A percentile compares a stretch with the other conserved stretches of the same genome.
phyloP scores from a whole-genome alignment of 495 filamentous ascomycete species.

The Aspergillus heteromorphus region DNA sequence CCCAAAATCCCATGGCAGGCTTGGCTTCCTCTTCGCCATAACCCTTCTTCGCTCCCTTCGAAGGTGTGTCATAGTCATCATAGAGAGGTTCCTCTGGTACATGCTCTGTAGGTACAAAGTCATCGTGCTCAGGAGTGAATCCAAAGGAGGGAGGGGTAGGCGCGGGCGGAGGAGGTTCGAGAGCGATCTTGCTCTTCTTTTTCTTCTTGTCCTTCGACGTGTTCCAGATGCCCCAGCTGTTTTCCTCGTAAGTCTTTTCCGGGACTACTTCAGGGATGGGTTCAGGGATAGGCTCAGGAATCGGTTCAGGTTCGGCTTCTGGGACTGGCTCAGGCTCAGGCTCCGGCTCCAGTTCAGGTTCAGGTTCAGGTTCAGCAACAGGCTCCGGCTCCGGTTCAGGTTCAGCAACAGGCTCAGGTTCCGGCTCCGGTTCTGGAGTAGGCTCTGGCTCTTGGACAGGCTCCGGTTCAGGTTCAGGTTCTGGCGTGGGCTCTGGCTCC shows the following conservation, averaged over 20 bases:
- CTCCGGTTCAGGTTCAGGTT: constrained; percentile 16
- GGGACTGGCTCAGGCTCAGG: constrained; percentile 15
- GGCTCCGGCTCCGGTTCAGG: neutral
- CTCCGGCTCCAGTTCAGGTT: constrained; percentile 16
- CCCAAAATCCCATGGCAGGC: constrained; percentile 44
- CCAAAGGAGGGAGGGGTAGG: constrained; percentile 48
- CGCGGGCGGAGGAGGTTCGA: constrained; percentile 45
- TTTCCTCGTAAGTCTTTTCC: constrained; percentile 25
- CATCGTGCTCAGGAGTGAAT: constrained; percentile 39
- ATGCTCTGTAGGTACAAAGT: constrained; percentile 19
- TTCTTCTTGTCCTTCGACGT: constrained; percentile 43
- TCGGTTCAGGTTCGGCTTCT: constrained; percentile 6
- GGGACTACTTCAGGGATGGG: constrained; percentile 18
- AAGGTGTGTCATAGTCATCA: constrained; percentile 29
- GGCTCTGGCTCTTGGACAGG: neutral
- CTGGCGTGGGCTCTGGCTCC: constrained; percentile 12
- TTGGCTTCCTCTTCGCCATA: constrained; percentile 23
- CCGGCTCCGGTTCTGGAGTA: constrained; percentile 5
- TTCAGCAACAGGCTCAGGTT: constrained; percentile 7
- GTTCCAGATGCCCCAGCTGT: constrained; percentile 34
- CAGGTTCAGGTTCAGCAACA: constrained; percentile 6
- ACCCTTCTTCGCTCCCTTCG: constrained; percentile 32
- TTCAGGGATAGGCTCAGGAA: constrained; percentile 14
- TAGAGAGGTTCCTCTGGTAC: constrained; percentile 30
- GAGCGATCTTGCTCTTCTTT: constrained; percentile 33